Base-by-base conservation (phyloP, 1,139 yeast species). In the Arxiozyma heterogenica region DNA sequence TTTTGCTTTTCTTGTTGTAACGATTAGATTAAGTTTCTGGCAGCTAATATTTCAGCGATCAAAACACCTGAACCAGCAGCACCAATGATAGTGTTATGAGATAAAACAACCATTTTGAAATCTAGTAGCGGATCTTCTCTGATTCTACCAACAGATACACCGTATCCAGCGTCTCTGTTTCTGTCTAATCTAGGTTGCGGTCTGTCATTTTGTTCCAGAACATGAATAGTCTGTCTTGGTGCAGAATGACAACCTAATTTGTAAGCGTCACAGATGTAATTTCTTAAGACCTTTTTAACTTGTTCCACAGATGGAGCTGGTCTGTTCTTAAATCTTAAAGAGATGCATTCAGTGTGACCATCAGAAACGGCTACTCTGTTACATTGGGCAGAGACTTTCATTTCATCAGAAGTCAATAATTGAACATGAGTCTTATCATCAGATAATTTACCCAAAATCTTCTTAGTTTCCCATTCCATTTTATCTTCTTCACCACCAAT, bases 21-120 rank as follows among this genome's bases (percentile, higher is more conserved):
- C 21, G 30, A 22, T 49, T 78, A 90, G 62, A 91, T 80, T 64
- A 89, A 74, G 56, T 81, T 78, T 75, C 86, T 89, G 54, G 93
- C 93, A 58, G 80, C 74, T 64, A 93, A 79, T 57, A 89, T 78
- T 74, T 93, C 99, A 51, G 96, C 98, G 71, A 94, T 93, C 71
- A 93, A 82, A 58, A 93, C 79, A 71, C 98, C 98, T n/a, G 98
- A 87, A 67, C 99, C 99, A 38, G 99, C 99, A 65, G 98, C 99
- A 67, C 99, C 99, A 62, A 93, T 87, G 64, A 93, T 81, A 55
- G 99, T 93, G 77, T 93, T 93, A 73, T 93, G 99, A 27, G 97
- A 90, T 62, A 93, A 77, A 38, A 90, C 94, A 55, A 93, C 96
- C 91, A 93, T 93, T 75, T 93, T 94, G 76, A 82, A 83, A 71